These are phyloP conservation scores for Diutina sp. DNA, from an alignment of 1,139 yeast species.

Conservation along the genomic window DNA sequence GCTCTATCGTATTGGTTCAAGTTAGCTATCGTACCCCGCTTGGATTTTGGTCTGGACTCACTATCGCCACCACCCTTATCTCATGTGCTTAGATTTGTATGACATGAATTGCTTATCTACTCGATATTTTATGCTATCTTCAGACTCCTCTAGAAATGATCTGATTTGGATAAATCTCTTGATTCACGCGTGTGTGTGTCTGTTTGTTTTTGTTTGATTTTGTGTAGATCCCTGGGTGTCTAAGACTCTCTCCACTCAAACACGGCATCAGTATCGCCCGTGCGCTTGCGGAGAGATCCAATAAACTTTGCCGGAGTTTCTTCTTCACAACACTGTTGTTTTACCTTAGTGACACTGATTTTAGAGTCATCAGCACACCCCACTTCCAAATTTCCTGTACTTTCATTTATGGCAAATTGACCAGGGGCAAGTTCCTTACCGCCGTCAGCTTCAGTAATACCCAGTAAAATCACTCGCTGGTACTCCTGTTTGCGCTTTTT, in stretches of 20 bases:
- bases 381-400: constrained; percentile 16
- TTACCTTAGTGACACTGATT: constrained; percentile 23
- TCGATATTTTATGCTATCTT: too few species aligned
- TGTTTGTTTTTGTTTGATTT: too few species aligned
- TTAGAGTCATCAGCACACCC: constrained; percentile 28
- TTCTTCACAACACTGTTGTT: constrained; percentile 39
- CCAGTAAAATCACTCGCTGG: constrained; percentile 37
- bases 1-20: too few species aligned
- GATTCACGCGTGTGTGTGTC: too few species aligned
- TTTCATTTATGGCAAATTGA: constrained; percentile 18
- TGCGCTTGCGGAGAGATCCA: constrained; percentile 27
- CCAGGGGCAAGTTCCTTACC: constrained; percentile 14
- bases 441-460: constrained; percentile 9
- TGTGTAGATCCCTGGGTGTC: too few species aligned
- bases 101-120: too few species aligned
- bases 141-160: too few species aligned
- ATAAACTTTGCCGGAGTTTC: constrained; percentile 34
- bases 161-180: too few species aligned
- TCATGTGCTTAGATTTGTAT: too few species aligned
- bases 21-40: too few species aligned
- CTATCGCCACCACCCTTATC: too few species aligned
- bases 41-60: too few species aligned
- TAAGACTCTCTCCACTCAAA: background rate
- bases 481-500: constrained; percentile 17
- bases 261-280: constrained; percentile 15